Base-by-base conservation (phyloP, 177 flowering plant genomes). In the Vitis hybrid region DNA sequence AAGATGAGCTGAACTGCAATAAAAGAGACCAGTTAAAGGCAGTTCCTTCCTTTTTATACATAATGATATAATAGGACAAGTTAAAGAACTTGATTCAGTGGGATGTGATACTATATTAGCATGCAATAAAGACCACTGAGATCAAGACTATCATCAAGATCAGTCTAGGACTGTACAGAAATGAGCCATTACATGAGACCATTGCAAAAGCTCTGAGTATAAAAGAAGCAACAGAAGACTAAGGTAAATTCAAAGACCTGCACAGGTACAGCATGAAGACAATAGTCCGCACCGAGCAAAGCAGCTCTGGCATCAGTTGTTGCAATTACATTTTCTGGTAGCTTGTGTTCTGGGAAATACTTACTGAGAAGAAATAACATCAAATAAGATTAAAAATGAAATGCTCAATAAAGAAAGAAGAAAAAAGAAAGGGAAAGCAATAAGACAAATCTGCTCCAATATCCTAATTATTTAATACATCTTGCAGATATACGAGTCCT, bases 191-290 rank as follows among this genome's bases (percentile, higher is more conserved):
- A 14, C 28, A 33, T 3, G 11, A 24, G 24, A 8, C 13, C 12
- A 18, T 18, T 8, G 44, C 22, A 57, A 19, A 28, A 52, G 50
- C 54, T 33, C 54, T 33, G 7, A 18, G 44, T 18, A 15, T 2
- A 33, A 47, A 33, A 10, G 3, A 64, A 70, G 53, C 64, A 31
- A 17, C 47, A n/a, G n/a, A 20, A 38, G 10, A 47, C 4, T 24
- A 64, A 4, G 60, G 49, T 2, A 22, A 19, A 20, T 55, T 2
- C 38, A 38, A 58, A 65, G 59, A 94, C 98, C 97, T 94, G 98
- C 71, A 94, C 98, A 59, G 98, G 98, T 1, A 94, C 94, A 54
- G 98, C 98, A 81, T 94, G 98, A 59, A 94, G 83, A 81, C 98
- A 94, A 75, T 84, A 94, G 75, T 94, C 94, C n/a, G 98, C 97